These are phyloP conservation scores for Nothophytophthora sp. DNA, from an alignment of 352 stramenopile genomes.

Conservation along the genomic window DNA sequence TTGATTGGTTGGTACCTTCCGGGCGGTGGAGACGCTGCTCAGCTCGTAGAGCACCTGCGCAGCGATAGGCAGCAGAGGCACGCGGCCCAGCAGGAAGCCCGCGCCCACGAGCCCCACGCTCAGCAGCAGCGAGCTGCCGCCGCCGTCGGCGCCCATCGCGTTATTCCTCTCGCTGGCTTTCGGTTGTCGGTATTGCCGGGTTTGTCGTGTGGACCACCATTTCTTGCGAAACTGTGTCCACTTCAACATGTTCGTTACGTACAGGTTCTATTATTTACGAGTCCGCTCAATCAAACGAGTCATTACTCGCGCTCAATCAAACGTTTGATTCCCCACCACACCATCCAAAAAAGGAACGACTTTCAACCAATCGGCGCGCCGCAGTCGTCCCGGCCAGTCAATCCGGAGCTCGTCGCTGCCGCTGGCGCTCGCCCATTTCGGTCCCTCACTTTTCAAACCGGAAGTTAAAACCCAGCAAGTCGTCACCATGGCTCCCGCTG, in stretches of 20 bases:
- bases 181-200: neutral
- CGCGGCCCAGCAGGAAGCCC: conserved; percentile 64
- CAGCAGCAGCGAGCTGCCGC: conserved; percentile 50
- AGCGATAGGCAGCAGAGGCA: conserved; percentile 50
- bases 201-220: neutral
- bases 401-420: conserved; percentile 15
- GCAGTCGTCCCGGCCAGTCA: conserved; percentile 33
- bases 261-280: too few species aligned
- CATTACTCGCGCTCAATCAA: conserved; percentile 2
- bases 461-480: conserved; percentile 79
- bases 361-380: conserved; percentile 34
- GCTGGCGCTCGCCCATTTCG: neutral
- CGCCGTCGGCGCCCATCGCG: neutral
- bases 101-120: conserved; percentile 60
- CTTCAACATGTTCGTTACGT: too few species aligned
- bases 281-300: too few species aligned
- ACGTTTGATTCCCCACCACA: conserved; percentile 11
- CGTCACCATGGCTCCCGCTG: conserved; percentile 74
- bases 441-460: conserved; percentile 86
- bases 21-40: conserved; percentile 27
- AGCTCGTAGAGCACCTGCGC: conserved; percentile 54
- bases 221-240: too few species aligned
- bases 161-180: neutral
- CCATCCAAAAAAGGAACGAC: neutral
- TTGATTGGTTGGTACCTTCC: conserved; percentile 64